Percentiles rank a stretch among this genome's conserved stretches.
Conservation (phyloP, 75 land plant species). For the Selaginella moellendorffii region DNA sequence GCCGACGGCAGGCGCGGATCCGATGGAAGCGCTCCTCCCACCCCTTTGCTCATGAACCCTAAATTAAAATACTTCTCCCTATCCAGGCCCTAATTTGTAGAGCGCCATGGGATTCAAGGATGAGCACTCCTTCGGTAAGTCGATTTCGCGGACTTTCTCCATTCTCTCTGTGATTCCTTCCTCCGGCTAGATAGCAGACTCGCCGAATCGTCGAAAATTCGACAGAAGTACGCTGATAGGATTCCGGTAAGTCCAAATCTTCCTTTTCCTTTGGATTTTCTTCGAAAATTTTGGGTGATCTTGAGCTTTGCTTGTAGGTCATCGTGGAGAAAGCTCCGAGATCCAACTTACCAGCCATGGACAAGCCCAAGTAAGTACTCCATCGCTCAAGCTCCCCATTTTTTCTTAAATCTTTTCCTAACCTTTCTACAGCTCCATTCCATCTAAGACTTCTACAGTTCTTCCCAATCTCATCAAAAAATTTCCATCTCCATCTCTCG, state of each 20-base stretch:
- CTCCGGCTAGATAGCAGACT: background rate
- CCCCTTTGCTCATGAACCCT: too few relatives aligned
- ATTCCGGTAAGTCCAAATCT: background rate
- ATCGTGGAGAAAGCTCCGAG: background rate
- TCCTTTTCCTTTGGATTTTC: too few relatives aligned
- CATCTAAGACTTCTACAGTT: too few relatives aligned
- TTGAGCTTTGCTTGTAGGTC: background rate
- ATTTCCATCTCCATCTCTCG: too few relatives aligned
- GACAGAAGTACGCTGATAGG: background rate
- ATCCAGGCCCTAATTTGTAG: too few relatives aligned
- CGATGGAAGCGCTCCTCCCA: too few relatives aligned
- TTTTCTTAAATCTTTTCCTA: background rate
- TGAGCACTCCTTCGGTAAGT: background rate
- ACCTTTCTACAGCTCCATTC: too few relatives aligned
- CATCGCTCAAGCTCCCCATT: background rate
- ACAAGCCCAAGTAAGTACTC: background rate
- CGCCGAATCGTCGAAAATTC: background rate
- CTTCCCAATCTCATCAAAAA: too few relatives aligned
- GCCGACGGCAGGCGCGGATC: slow-evolving; percentile 69
- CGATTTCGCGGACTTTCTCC: background rate
- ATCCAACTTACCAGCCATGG: background rate
- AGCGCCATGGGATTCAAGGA: too few relatives aligned
- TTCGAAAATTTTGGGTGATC: too few relatives aligned
- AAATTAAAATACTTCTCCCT: too few relatives aligned
- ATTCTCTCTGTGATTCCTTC: background rate